These are phyloP conservation scores for Diacronema lutheri DNA, from an alignment of 78 protist genomes.

Conservation along the genomic window DNA sequence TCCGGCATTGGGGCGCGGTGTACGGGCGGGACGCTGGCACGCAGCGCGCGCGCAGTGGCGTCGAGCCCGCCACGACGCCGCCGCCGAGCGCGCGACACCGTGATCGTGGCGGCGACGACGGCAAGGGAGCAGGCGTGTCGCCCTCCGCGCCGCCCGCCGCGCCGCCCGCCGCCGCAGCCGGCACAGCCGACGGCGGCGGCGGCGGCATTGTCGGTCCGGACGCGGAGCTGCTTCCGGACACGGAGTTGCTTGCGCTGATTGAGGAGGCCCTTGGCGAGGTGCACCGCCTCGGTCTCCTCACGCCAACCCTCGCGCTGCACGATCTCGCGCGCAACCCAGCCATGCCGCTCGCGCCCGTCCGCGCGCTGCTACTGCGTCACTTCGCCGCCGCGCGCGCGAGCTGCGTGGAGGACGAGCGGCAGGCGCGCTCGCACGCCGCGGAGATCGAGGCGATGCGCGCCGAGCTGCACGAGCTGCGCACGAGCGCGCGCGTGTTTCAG, in stretches of 20 bases:
- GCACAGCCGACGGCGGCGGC: background rate
- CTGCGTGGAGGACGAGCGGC: background rate
- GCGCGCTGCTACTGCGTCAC: background rate
- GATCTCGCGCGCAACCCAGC: background rate
- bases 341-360: background rate
- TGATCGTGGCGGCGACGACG: no score
- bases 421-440: background rate
- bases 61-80: background rate
- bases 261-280: background rate
- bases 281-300: background rate
- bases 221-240: no score
- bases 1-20: no score
- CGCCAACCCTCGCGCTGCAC: background rate
- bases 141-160: no score
- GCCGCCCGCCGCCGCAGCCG: background rate
- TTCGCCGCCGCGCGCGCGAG: background rate
- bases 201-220: no score
- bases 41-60: background rate
- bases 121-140: no score
- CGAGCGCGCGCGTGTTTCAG: background rate
- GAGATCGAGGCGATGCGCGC: background rate
- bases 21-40: no score
- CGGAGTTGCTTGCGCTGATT: no score
- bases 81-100: no score
- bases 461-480: background rate